phyloP scores from a whole-genome alignment of 129 eudicot species.

The Gnaphalium uliginosum region DNA sequence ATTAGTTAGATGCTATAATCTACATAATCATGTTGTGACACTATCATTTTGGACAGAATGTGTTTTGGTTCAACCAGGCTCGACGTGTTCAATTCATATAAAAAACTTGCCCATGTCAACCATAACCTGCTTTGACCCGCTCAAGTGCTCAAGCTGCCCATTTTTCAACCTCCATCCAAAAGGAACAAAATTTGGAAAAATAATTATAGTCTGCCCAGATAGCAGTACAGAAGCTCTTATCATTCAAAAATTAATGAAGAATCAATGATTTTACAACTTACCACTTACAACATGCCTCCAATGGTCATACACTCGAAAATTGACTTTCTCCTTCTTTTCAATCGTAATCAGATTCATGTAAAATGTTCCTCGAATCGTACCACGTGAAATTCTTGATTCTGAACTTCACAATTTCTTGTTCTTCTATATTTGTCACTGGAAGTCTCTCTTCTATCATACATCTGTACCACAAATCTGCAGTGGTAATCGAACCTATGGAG shows the following conservation, averaged over 20 bases:
- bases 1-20: background rate
- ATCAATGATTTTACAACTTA: slow-evolving; percentile 35
- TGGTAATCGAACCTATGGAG: background rate
- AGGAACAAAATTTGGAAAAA: background rate
- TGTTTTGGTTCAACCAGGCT: too few species aligned
- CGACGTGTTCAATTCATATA: background rate
- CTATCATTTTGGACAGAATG: too few species aligned
- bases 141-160: background rate
- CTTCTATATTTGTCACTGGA: background rate
- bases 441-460: slow-evolving; percentile 9
- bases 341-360: slow-evolving; percentile 11
- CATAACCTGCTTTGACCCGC: background rate
- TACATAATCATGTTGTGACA: background rate
- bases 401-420: slow-evolving; percentile 13
- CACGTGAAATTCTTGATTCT: slow-evolving; percentile 15
- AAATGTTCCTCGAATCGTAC: background rate
- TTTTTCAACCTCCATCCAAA: background rate
- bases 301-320: background rate
- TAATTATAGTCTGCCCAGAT: background rate
- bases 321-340: slow-evolving; percentile 6
- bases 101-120: background rate
- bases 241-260: slow-evolving; percentile 29
- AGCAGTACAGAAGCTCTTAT: slow-evolving; percentile 12
- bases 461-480: background rate
- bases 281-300: slow-evolving; percentile 14